phyloP scores from a whole-genome alignment of 1,284 basidiomycete genomes.

The Puccinia triticina region DNA sequence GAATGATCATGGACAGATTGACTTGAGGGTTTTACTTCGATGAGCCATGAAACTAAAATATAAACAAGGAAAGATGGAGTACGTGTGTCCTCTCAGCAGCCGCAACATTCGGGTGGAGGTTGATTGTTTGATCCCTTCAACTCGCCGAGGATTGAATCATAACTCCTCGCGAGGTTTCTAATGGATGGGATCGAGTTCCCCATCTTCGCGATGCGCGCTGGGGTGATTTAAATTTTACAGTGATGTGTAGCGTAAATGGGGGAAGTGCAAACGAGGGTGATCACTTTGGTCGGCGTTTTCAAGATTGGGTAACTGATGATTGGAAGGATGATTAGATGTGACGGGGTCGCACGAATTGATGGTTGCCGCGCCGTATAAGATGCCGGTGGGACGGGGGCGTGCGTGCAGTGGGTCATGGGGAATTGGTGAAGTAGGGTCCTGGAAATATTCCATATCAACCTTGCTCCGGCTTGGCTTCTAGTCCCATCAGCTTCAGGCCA shows the following conservation, averaged over 20 bases:
- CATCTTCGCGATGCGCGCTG: background rate
- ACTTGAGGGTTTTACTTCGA: background rate
- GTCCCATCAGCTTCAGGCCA: constrained; percentile 4
- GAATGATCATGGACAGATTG: constrained; percentile 1
- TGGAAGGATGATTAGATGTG: background rate
- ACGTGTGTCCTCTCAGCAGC: background rate
- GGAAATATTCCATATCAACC: background rate
- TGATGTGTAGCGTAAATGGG: background rate
- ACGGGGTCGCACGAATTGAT: background rate
- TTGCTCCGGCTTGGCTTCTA: constrained; percentile 15
- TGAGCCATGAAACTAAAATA: background rate
- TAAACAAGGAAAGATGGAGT: background rate
- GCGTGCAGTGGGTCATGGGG: background rate
- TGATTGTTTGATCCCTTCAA: background rate
- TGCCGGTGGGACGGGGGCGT: background rate
- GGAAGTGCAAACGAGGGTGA: too few species aligned
- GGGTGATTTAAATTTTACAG: background rate
- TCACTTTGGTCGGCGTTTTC: too few species aligned
- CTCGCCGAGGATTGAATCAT: background rate
- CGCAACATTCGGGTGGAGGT: background rate
- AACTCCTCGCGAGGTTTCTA: too few species aligned
- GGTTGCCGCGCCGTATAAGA: background rate
- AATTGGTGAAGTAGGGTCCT: background rate
- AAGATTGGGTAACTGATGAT: background rate
- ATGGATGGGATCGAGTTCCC: background rate